Conservation (phyloP, 345 rosid species). For the Citrus mangshanensis region DNA sequence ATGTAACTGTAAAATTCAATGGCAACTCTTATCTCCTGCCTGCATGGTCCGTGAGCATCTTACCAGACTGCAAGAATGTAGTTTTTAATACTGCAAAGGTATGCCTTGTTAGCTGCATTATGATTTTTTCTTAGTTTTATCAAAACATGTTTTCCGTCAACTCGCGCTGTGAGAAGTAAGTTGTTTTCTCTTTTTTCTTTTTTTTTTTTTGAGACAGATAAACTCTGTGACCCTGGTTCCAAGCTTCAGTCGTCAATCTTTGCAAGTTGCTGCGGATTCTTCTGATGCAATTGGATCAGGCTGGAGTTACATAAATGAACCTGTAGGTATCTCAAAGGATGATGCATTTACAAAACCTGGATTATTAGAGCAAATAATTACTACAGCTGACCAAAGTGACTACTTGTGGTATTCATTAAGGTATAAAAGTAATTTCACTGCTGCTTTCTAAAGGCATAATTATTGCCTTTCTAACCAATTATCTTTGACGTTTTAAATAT, state of each 20-base stretch:
- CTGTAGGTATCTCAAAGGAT: slow-evolving; percentile 70
- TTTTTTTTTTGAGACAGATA: slow-evolving; percentile 41
- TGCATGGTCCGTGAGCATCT: slow-evolving; percentile 96
- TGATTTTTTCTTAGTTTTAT: not conserved
- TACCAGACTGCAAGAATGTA: slow-evolving; percentile 92
- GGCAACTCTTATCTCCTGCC: slow-evolving; percentile 76
- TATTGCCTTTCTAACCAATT: slow-evolving; percentile 10
- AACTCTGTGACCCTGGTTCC: slow-evolving; percentile 62
- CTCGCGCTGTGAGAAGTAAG: slow-evolving; percentile 7
- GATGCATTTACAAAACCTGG: slow-evolving; percentile 63
- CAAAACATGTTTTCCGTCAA: not conserved
- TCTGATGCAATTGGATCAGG: slow-evolving; percentile 39
- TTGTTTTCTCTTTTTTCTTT: not conserved
- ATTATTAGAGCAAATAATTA: slow-evolving; percentile 80
- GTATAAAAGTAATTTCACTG: slow-evolving; percentile 28
- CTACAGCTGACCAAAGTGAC: slow-evolving; percentile 83
- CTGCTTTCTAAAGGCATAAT: not conserved
- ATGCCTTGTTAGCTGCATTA: slow-evolving; percentile 12
- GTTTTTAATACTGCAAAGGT: slow-evolving; percentile 95
- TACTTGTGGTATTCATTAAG: slow-evolving; percentile 92
- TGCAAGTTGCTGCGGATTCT: slow-evolving; percentile 41
- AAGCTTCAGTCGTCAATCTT: slow-evolving; percentile 41
- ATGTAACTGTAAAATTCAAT: slow-evolving; percentile 60
- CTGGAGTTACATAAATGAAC: slow-evolving; percentile 86
- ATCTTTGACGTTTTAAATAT: not conserved